phyloP scores from a whole-genome alignment of 176 grass and related monocot genomes.

The Guadua angustifolia region DNA sequence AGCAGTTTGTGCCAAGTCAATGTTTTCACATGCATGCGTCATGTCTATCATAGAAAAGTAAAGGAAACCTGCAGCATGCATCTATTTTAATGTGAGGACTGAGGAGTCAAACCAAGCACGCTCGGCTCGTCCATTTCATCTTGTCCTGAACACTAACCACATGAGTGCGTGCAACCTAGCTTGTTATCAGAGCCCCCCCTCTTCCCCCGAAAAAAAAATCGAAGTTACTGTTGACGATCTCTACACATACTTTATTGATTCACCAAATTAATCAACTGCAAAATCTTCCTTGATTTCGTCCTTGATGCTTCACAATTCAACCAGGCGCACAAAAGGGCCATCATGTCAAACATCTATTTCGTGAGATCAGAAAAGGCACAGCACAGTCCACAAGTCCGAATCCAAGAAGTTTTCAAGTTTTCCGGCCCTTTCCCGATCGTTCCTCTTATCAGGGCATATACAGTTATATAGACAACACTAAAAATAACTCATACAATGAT shows the following conservation, averaged over 20 bases:
- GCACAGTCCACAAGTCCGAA: slow-evolving; percentile 15
- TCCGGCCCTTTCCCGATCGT: neutral
- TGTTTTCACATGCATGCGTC: slow-evolving; percentile 48
- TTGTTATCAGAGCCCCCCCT: neutral
- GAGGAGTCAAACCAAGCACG: slow-evolving; percentile 43
- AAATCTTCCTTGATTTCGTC: slow-evolving; percentile 8
- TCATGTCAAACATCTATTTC: slow-evolving; percentile 22
- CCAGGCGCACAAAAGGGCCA: neutral
- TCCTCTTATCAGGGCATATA: neutral
- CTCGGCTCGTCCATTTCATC: slow-evolving; percentile 24
- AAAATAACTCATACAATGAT: no score
- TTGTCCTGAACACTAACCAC: slow-evolving; percentile 5
- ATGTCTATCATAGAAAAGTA: slow-evolving; percentile 19
- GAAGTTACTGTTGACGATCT: slow-evolving; percentile 21
- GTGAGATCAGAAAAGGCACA: neutral
- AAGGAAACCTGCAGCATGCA: slow-evolving; percentile 5
- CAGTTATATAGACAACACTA: no score
- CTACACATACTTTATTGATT: neutral
- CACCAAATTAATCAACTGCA: slow-evolving; percentile 24
- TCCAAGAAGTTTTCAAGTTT: slow-evolving; percentile 16
- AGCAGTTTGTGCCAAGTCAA: slow-evolving; percentile 24
- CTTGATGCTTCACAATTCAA: neutral
- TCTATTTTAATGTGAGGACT: slow-evolving; percentile 36
- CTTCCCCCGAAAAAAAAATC: neutral
- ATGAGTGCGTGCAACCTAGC: neutral